Evolutionary conservation across 1,284 basidiomycete species (phyloP).

Genomic region (Boletus chippewaensis): DNA sequence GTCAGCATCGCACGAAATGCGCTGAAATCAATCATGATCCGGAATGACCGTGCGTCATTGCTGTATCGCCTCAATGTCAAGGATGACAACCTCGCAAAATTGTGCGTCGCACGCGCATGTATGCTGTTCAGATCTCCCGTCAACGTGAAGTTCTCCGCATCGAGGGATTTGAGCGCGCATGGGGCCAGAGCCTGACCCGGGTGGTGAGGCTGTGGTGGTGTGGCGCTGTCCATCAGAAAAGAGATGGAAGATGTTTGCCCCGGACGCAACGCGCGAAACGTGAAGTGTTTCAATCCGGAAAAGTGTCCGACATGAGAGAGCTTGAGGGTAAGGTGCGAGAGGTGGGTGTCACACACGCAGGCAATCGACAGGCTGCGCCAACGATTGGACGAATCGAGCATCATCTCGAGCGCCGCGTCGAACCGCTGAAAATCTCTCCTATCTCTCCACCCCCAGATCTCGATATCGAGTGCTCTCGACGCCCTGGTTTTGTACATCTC

Average conservation of each 20-base stretch:
- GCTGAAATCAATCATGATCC: slow-evolving; percentile 27
- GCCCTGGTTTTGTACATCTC: slow-evolving; percentile 25
- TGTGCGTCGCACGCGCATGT: slow-evolving; percentile 13
- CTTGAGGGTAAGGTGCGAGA: slow-evolving; percentile 27
- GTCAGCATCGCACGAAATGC: slow-evolving; percentile 25
- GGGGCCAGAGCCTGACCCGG: background rate
- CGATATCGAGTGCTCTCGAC: slow-evolving; percentile 25
- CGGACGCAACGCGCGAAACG: slow-evolving; percentile 29
- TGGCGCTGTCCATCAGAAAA: slow-evolving; percentile 20
- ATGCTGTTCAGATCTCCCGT: slow-evolving; percentile 19
- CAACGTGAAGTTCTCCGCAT: slow-evolving; percentile 26
- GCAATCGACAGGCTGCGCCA: slow-evolving; percentile 26
- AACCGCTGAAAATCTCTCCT: slow-evolving; percentile 31
- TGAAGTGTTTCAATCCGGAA: slow-evolving; percentile 24
- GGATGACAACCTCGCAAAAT: slow-evolving; percentile 22
- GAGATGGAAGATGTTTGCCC: slow-evolving; percentile 27
- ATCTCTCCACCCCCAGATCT: slow-evolving; percentile 27
- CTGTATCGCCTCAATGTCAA: slow-evolving; percentile 27
- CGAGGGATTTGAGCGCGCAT: slow-evolving; percentile 25
- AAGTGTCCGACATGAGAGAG: slow-evolving; percentile 19
- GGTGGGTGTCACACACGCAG: slow-evolving; percentile 25
- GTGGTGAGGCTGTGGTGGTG: slow-evolving; percentile 5
- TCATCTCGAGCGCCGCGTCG: slow-evolving; percentile 23
- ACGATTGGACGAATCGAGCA: slow-evolving; percentile 24
- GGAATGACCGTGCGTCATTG: slow-evolving; percentile 25